Percentiles rank a stretch among this genome's conserved stretches.
Evolutionary conservation across 495 filamentous ascomycete genomes (phyloP).

Genomic region (Aspergillus homomorphus): DNA sequence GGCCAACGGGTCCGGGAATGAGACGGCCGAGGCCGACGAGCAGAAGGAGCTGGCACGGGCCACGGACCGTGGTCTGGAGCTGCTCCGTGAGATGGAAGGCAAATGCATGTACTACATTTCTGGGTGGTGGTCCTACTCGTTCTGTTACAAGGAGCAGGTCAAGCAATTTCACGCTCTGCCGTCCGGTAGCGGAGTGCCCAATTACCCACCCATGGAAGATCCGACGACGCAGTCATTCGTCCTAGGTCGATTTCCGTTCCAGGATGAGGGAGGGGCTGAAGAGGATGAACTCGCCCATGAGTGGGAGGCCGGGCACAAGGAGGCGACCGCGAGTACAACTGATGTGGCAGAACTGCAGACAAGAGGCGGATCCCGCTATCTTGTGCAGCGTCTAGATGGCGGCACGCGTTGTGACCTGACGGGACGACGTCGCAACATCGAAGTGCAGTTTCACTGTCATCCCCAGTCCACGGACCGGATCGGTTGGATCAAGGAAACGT

Average conservation of each 20-base stretch:
- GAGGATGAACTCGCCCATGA: slow-evolving; percentile 25
- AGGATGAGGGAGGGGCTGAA: neutral
- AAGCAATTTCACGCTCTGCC: slow-evolving; percentile 90
- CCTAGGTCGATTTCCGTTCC: slow-evolving; percentile 58
- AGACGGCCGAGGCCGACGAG: slow-evolving; percentile 61
- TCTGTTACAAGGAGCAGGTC: slow-evolving; percentile 86
- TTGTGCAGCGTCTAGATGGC: slow-evolving; percentile 83
- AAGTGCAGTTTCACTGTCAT: slow-evolving; percentile 92
- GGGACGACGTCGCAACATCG: slow-evolving; percentile 76
- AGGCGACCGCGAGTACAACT: slow-evolving; percentile 24
- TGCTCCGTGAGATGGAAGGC: slow-evolving; percentile 83
- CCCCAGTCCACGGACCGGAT: slow-evolving; percentile 79
- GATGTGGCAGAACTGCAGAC: slow-evolving; percentile 65
- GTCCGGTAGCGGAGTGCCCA: slow-evolving; percentile 58
- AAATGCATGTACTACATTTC: slow-evolving; percentile 85
- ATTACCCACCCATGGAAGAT: slow-evolving; percentile 72
- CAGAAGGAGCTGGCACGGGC: slow-evolving; percentile 82
- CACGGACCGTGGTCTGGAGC: slow-evolving; percentile 79
- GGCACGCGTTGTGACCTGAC: slow-evolving; percentile 92
- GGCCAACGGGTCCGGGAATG: slow-evolving; percentile 55
- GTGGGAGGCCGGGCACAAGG: slow-evolving; percentile 28
- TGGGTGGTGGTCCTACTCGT: slow-evolving; percentile 97
- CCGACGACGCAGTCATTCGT: slow-evolving; percentile 73
- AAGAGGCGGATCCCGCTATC: slow-evolving; percentile 80
- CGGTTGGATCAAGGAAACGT: slow-evolving; percentile 91